Evolutionary conservation across 208 protist genomes (phyloP), one percentile per base, ranked within the genome.

Genomic region (Leishmania lainsoni): DNA sequence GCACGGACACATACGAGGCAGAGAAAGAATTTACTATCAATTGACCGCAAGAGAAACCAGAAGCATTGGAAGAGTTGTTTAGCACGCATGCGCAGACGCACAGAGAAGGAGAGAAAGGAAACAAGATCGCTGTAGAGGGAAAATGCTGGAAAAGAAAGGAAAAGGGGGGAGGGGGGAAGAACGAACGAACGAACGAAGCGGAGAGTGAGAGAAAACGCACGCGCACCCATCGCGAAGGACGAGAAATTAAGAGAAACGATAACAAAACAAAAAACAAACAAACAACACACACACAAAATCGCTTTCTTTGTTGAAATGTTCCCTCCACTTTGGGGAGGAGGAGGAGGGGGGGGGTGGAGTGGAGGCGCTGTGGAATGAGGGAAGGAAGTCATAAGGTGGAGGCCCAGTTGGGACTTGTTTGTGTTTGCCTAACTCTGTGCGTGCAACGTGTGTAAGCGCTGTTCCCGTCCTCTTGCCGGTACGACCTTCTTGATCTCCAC

Each of bases 181-280:
- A 45, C 42, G 42, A 45, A 45, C 42, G 42, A 45, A 45, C 42
- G 42, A 1, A 75, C 54, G 59, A 59, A 42, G 52, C 12, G 3
- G 14, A 54, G 17, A 45, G 71, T 45, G 29, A 45, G 39, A 61
- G 39, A 75, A 45, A 75, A 45, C 42, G 42, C 42, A 45, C 42
- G 42, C 48, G 71, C 71, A n/a, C n/a, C 3, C 42, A 20, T 71
- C 65, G 42, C 22, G 29, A 71, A 71, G 26, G 5, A 71, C 29
- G 5, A 71, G 42, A 71, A 22, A 71, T 35, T 45, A 63, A 63
- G 58, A n/a, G 26, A n/a, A 63, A 63, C 4, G 16, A 52, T 61
- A 52, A 75, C n/a, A n/a, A n/a, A n/a, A n/a, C n/a, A 52, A 8
- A 45, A 73, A 35, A 73, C 9, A 59, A 59, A 75, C n/a, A 75